Evolutionary conservation across 208 protist genomes (phyloP), one percentile per base, ranked within the genome.

Genomic region (Phytomonas francai): DNA sequence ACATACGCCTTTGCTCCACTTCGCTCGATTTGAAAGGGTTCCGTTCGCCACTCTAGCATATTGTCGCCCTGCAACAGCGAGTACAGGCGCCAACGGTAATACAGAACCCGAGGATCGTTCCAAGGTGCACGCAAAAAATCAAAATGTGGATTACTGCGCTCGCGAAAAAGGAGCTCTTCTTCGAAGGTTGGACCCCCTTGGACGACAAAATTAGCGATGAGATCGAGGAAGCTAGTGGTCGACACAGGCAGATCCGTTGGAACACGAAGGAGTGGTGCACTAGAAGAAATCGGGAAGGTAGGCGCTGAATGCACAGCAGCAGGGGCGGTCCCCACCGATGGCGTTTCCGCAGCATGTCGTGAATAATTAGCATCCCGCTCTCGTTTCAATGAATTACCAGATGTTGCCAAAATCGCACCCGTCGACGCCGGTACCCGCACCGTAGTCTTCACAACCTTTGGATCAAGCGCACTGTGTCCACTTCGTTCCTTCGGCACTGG

Each of bases 41-140:
- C 74, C 3, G 83, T 85, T 8, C 89, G 81, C 87, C 89, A 95
- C 29, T 67, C 49, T 3, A 82, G 33, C 30, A 91, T 64, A 3
- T 73, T 83, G 67, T 92, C 89, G 19, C 85, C 86, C 65, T 95
- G 86, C 39, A 95, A 72, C 22, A 92, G 68, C 14, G 89, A 89
- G 77, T 91, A 95, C 19, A 95, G 70, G 11, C 87, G 76, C 87
- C 89, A 95, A 66, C 89, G 86, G 77, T 95, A 95, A 78, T 95
- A 95, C 27, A 89, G 60, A 68, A 87, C 70, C 36, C 69, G 77
- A 0, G 88, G 78, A 49, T 91, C 72, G 12, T 80, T 73, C 71
- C 79, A 88, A 45, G 68, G 68, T 25, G 65, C 71, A 49, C 76
- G 63, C 0, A 94, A 74, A 66, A 94, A 94, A 29, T 69, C 71